Evolutionary conservation across 2,329 filamentous ascomycete genomes (phyloP).

Genomic region (Pyricularia sp.): DNA sequence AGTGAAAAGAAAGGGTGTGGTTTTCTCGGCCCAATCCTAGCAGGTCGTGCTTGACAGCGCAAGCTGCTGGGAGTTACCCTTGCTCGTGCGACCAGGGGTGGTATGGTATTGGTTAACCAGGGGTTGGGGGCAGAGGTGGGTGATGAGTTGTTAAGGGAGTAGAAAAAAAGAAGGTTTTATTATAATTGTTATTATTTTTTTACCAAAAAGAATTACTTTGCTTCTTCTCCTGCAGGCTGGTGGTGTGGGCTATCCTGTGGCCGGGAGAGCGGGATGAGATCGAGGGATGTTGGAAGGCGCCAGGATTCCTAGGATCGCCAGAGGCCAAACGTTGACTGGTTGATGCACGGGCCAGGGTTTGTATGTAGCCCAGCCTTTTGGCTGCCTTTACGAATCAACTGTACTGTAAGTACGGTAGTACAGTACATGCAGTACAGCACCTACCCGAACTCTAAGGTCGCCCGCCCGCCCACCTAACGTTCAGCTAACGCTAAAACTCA

Average conservation of each 20-base stretch:
- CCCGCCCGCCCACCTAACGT: not conserved
- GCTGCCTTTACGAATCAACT: not conserved
- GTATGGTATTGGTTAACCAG: not conserved
- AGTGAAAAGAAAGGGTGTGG: slow-evolving; percentile 1
- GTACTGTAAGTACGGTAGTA: not conserved
- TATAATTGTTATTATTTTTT: not conserved
- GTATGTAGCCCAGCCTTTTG: not conserved
- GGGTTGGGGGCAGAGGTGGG: not conserved
- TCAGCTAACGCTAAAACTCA: not conserved
- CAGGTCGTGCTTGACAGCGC: not conserved
- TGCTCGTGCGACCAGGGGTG: not conserved
- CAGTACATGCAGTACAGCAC: not conserved
- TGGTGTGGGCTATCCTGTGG: slow-evolving; percentile 8
- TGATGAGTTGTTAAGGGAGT: not conserved
- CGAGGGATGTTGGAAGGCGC: slow-evolving; percentile 16
- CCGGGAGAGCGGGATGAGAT: slow-evolving; percentile 20
- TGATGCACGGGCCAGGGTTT: slow-evolving; percentile 8
- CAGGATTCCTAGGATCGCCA: slow-evolving; percentile 26
- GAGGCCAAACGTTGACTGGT: slow-evolving; percentile 25
- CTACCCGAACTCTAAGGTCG: not conserved
- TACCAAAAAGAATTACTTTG: not conserved
- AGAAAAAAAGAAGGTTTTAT: not conserved
- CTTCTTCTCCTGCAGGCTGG: not conserved
- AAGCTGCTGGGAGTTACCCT: not conserved
- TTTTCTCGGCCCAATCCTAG: not conserved